A percentile compares a stretch with the other conserved stretches of the same genome.
Evolutionary conservation across 441 rosid species (phyloP).

Genomic region (Bocquillonia castaneifolia): DNA sequence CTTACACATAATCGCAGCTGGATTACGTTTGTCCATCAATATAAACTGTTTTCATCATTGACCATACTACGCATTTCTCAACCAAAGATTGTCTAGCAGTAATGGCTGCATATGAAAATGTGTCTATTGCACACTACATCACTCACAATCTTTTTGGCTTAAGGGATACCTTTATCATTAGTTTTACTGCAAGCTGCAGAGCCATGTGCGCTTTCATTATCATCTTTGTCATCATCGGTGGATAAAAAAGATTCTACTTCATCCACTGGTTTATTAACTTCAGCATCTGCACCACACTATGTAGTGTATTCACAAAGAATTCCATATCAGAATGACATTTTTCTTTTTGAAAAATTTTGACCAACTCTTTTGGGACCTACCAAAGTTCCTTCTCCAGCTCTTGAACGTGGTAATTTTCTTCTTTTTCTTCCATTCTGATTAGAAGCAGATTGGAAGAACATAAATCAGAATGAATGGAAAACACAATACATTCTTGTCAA

Average conservation of each 20-base stretch:
- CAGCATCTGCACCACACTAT: constrained; percentile 27
- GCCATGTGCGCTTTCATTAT: constrained; percentile 14
- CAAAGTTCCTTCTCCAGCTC: constrained; percentile 4
- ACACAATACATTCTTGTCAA: background rate
- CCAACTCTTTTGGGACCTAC: background rate
- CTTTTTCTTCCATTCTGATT: constrained; percentile 20
- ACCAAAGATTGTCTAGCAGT: no score
- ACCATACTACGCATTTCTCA: no score
- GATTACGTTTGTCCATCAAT: no score
- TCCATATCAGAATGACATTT: no score
- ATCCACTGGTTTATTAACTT: constrained; percentile 29
- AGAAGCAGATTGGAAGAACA: background rate
- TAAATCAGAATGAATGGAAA: background rate
- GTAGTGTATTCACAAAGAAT: constrained; percentile 14
- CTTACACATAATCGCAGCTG: no score
- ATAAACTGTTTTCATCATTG: no score
- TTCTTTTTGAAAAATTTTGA: no score
- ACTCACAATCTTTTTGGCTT: background rate
- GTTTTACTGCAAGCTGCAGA: background rate
- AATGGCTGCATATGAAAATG: no score
- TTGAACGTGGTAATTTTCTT: constrained; percentile 3
- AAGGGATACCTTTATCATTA: constrained; percentile 17
- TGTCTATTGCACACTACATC: no score
- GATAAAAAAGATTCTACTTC: constrained; percentile 39
- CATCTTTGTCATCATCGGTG: constrained; percentile 25